phyloP scores from a whole-genome alignment of 768 basidiomycete genomes.

The Dentipellis fragilis region DNA sequence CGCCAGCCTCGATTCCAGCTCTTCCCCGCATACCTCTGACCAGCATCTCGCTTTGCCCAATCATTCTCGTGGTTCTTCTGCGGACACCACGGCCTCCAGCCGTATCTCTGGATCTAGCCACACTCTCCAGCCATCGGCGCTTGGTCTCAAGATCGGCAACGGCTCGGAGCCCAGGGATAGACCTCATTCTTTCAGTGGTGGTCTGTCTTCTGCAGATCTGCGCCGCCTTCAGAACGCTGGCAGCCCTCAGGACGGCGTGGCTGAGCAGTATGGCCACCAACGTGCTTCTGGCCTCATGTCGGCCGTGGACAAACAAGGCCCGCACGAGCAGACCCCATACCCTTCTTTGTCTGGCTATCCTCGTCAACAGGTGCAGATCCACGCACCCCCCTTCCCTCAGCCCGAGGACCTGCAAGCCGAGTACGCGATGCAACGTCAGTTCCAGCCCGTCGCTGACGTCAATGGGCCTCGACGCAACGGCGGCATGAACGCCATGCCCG shows the following conservation, averaged over 20 bases:
- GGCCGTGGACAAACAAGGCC: slow-evolving; percentile 19
- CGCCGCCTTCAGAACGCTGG: slow-evolving; percentile 61
- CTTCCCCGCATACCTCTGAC: slow-evolving; percentile 57
- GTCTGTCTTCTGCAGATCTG: slow-evolving; percentile 62
- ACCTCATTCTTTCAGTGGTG: slow-evolving; percentile 76
- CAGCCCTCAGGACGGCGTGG: slow-evolving; percentile 17
- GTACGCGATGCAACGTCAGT: slow-evolving; percentile 48
- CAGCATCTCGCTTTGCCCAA: slow-evolving; percentile 50
- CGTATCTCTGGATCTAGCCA: slow-evolving; percentile 46
- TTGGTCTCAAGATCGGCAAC: slow-evolving; percentile 42
- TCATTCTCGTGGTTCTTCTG: slow-evolving; percentile 79
- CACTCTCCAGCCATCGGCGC: slow-evolving; percentile 41
- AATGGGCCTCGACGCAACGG: slow-evolving; percentile 38
- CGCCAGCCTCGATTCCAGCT: slow-evolving; percentile 51
- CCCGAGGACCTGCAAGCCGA: slow-evolving; percentile 35
- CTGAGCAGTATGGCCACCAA: slow-evolving; percentile 13
- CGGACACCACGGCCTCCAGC: slow-evolving; percentile 59
- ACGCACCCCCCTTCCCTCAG: slow-evolving; percentile 4
- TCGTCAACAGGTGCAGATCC: slow-evolving; percentile 16
- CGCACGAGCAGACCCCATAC: slow-evolving; percentile 35
- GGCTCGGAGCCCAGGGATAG: slow-evolving; percentile 59
- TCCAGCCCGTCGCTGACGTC: slow-evolving; percentile 33
- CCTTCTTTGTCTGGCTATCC: slow-evolving; percentile 56
- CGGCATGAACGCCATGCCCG: slow-evolving; percentile 39
- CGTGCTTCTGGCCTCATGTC: slow-evolving; percentile 18